Percentiles rank a stretch among this genome's conserved stretches.
Evolutionary conservation across 164 flowering plant genomes (phyloP).

Genomic region (Aristolochia fimbriata): DNA sequence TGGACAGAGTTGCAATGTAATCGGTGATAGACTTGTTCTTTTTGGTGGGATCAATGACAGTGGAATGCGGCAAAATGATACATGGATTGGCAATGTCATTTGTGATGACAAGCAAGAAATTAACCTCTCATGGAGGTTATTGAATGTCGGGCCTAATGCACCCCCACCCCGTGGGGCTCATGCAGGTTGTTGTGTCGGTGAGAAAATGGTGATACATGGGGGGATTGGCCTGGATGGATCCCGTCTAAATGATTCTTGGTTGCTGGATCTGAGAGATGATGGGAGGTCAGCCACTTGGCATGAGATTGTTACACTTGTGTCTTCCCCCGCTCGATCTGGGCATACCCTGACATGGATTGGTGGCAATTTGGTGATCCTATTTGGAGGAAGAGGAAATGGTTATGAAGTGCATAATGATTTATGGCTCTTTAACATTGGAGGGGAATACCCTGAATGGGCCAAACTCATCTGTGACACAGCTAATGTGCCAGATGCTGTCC

Average conservation of each 20-base stretch:
- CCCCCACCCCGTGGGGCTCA: conserved; percentile 95
- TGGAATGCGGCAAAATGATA: conserved; percentile 81
- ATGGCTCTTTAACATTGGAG: conserved; percentile 57
- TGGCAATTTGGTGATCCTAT: conserved; percentile 35
- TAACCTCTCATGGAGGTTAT: conserved; percentile 59
- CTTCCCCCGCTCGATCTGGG: conserved; percentile 90
- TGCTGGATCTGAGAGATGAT: conserved; percentile 57
- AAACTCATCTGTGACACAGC: conserved; percentile 33
- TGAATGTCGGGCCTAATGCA: conserved; percentile 41
- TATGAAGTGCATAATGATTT: conserved; percentile 77
- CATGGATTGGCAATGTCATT: conserved; percentile 64
- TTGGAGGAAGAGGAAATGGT: conserved; percentile 85
- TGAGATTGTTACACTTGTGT: conserved; percentile 31
- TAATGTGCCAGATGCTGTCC: conserved; percentile 36
- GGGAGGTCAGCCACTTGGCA: conserved; percentile 45
- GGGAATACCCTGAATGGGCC: conserved; percentile 40
- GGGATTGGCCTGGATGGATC: conserved; percentile 67
- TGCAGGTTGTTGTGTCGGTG: conserved; percentile 58
- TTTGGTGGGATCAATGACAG: conserved; percentile 91
- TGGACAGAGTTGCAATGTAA: conserved; percentile 68
- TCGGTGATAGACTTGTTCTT: conserved; percentile 53
- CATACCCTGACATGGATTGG: conserved; percentile 73
- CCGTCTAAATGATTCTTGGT: conserved; percentile 73
- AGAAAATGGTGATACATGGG: conserved; percentile 73
- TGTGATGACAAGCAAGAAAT: conserved; percentile 28